A percentile compares a stretch with the other conserved stretches of the same genome.
These are phyloP conservation scores for Coriaria nepalensis DNA, from an alignment of 306 rosid species.

Conservation along the genomic window DNA sequence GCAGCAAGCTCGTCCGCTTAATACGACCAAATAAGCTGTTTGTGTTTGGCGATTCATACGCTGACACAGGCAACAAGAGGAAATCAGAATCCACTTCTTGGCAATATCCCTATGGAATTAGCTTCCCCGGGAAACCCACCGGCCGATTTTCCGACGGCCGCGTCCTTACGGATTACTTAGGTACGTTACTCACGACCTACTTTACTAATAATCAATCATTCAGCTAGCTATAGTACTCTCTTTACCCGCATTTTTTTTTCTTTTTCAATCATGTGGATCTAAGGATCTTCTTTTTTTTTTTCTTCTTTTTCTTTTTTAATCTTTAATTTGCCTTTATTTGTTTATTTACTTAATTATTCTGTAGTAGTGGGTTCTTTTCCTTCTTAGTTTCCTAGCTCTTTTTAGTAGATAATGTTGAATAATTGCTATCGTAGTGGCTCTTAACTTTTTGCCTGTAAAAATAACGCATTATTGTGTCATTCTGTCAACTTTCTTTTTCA, in stretches of 20 bases:
- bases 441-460: conserved; percentile 15
- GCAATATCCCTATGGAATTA: conserved; percentile 40
- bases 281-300: too few species aligned
- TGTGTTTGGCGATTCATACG: conserved; percentile 41
- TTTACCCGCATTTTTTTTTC: neutral
- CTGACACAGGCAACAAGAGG: conserved; percentile 37
- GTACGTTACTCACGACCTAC: conserved; percentile 11
- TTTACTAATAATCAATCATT: too few species aligned
- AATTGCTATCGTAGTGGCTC: neutral
- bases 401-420: neutral
- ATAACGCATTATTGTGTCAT: conserved; percentile 22
- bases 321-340: neutral
- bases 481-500: too few species aligned
- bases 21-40: conserved; percentile 26
- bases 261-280: conserved; percentile 5
- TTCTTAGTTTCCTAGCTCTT: too few species aligned
- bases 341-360: too few species aligned
- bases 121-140: conserved; percentile 45
- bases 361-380: too few species aligned
- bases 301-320: neutral
- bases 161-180: conserved; percentile 37
- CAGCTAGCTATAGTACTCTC: neutral
- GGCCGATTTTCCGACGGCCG: conserved; percentile 50
- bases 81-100: conserved; percentile 27
- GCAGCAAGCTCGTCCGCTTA: conserved; percentile 6